Conservation (phyloP, 805 yeast genomes). For the Metschnikowia lochheadii region DNA sequence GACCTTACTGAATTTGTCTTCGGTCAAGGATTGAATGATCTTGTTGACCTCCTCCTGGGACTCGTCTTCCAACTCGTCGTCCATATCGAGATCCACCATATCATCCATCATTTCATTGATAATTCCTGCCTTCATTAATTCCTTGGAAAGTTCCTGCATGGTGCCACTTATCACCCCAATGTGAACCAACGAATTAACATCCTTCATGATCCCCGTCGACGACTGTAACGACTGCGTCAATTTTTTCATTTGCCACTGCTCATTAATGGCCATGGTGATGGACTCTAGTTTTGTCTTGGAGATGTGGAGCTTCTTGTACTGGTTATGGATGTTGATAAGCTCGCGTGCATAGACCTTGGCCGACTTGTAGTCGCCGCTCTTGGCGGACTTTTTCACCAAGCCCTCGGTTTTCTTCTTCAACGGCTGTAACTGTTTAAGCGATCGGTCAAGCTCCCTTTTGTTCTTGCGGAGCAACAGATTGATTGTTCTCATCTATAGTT, state of each 20-base stretch:
- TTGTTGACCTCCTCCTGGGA: slow-evolving; percentile 64
- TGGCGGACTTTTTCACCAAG: slow-evolving; percentile 69
- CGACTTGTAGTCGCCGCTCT: slow-evolving; percentile 68
- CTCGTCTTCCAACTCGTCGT: slow-evolving; percentile 60
- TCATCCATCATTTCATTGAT: slow-evolving; percentile 96
- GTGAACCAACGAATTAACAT: slow-evolving; percentile 72
- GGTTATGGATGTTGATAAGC: slow-evolving; percentile 66
- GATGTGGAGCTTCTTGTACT: slow-evolving; percentile 65
- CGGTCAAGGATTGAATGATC: slow-evolving; percentile 43
- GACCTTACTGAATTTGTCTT: slow-evolving; percentile 36
- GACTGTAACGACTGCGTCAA: slow-evolving; percentile 76
- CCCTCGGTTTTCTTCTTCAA: slow-evolving; percentile 72
- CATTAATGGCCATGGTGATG: slow-evolving; percentile 84
- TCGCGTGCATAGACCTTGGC: slow-evolving; percentile 83
- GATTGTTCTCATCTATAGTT: slow-evolving; percentile 58
- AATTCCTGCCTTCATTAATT: slow-evolving; percentile 78
- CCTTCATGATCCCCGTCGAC: slow-evolving; percentile 80
- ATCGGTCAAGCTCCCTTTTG: slow-evolving; percentile 78
- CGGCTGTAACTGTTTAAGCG: slow-evolving; percentile 55
- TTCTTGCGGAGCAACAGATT: slow-evolving; percentile 78
- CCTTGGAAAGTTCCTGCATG: slow-evolving; percentile 82
- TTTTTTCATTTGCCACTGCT: slow-evolving; percentile 82
- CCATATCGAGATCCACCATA: slow-evolving; percentile 64
- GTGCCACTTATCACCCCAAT: slow-evolving; percentile 78
- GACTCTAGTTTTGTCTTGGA: slow-evolving; percentile 85